phyloP scores from a whole-genome alignment of 192 early-diverging fungal genomes.

The Coemansia sp. region DNA sequence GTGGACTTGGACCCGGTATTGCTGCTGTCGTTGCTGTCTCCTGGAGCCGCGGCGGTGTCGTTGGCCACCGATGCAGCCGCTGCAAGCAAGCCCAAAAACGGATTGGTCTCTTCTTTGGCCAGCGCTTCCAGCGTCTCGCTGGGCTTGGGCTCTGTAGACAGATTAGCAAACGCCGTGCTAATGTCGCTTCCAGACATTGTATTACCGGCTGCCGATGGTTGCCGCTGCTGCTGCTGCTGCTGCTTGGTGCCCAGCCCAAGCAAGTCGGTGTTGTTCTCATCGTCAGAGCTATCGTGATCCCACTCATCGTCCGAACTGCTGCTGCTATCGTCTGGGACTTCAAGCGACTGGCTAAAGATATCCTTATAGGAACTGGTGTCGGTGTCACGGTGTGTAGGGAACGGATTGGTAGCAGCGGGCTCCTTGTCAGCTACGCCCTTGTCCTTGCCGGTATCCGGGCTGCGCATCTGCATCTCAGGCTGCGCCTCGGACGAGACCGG shows the following conservation, averaged over 20 bases:
- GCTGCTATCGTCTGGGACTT: constrained; percentile 20
- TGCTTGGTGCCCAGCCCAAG: not conserved
- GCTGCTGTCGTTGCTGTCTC: not conserved
- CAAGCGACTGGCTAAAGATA: constrained; percentile 25
- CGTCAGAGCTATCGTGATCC: constrained; percentile 50
- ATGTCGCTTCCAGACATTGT: constrained; percentile 22
- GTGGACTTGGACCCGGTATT: not conserved
- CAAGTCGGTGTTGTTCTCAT: constrained; percentile 8
- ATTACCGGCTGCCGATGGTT: not conserved
- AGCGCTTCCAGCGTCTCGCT: constrained; percentile 3
- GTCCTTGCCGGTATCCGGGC: not conserved
- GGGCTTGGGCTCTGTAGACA: constrained; percentile 1
- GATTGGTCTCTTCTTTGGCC: constrained; percentile 35
- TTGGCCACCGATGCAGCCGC: constrained; percentile 6
- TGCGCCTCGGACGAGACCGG: not conserved
- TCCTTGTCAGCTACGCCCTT: too few relatives aligned
- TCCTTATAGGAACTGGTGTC: constrained; percentile 2
- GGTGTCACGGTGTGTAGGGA: constrained; percentile 2
- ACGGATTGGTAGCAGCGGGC: constrained; percentile 28
- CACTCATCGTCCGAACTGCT: constrained; percentile 40
- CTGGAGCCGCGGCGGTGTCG: not conserved
- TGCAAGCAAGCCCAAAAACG: constrained; percentile 31
- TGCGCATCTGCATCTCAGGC: constrained; percentile 24
- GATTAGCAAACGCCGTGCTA: constrained; percentile 48
- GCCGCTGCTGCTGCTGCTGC: not conserved